Percentiles rank a stretch among this genome's conserved stretches.
Evolutionary conservation across 75 land plant genomes (phyloP).

Genomic region (Selaginella moellendorffii): DNA sequence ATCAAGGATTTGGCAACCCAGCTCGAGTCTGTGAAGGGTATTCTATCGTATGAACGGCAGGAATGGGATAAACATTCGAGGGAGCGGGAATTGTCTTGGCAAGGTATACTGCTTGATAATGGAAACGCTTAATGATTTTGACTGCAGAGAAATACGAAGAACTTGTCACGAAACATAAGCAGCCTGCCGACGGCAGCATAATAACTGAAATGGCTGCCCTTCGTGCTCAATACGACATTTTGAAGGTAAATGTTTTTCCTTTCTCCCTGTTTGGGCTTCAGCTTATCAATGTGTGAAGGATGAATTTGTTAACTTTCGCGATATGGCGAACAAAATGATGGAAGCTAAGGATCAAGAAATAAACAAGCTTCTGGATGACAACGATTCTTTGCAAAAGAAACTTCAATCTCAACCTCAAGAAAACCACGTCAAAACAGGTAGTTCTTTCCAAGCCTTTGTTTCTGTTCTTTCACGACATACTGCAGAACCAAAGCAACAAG

Average conservation of each 20-base stretch:
- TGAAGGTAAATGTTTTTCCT: conserved; percentile 10
- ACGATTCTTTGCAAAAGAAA: conserved; percentile 33
- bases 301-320: conserved; percentile 68
- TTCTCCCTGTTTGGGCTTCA: neutral
- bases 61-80: conserved; percentile 40
- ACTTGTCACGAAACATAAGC: conserved; percentile 1
- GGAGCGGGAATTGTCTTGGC: conserved; percentile 65
- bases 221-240: conserved; percentile 3
- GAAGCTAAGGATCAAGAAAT: conserved; percentile 86
- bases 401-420: conserved; percentile 7
- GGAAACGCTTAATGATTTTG: neutral
- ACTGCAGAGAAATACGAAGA: neutral
- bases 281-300: conserved; percentile 27
- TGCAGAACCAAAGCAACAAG: conserved; percentile 31
- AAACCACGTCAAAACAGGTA: conserved; percentile 4
- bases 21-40: conserved; percentile 43
- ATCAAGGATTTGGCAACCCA: conserved; percentile 44
- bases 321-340: conserved; percentile 69
- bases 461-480: neutral
- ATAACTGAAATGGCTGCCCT: conserved; percentile 11
- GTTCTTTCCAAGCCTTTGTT: neutral
- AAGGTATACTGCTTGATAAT: conserved; percentile 21
- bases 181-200: conserved; percentile 12
- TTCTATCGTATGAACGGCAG: conserved; percentile 41
- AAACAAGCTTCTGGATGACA: conserved; percentile 51